A percentile compares a stretch with the other conserved stretches of the same genome.
These are phyloP conservation scores for Alternaria postmessia DNA, from an alignment of 2,329 filamentous ascomycete species.

Conservation along the genomic window DNA sequence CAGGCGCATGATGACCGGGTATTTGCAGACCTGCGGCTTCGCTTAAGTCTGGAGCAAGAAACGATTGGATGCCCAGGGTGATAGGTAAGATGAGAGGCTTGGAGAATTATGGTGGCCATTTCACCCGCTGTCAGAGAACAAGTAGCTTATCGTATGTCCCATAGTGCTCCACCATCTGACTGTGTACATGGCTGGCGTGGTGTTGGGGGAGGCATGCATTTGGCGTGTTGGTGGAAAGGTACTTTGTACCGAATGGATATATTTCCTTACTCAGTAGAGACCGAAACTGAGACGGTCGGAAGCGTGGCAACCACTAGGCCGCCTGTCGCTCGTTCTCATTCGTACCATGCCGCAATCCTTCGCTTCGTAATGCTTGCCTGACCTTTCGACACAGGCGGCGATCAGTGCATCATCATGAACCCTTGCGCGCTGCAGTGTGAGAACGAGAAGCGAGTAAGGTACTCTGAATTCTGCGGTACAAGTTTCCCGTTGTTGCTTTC, in stretches of 20 bases:
- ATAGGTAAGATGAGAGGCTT: constrained; percentile 8
- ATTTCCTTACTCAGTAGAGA: not conserved
- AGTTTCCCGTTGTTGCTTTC: not conserved
- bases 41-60: constrained; percentile 1
- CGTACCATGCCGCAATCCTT: constrained; percentile 11
- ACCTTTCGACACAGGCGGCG: constrained; percentile 1
- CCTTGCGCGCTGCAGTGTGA: not conserved
- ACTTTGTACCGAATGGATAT: not conserved
- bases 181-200: constrained; percentile 2
- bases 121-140: not conserved
- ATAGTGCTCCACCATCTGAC: constrained; percentile 5
- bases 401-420: not conserved
- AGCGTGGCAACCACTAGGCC: constrained; percentile 1
- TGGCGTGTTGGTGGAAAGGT: constrained; percentile 7
- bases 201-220: constrained; percentile 10
- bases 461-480: not conserved
- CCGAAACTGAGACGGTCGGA: not conserved
- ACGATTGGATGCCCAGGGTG: not conserved
- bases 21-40: constrained; percentile 11
- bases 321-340: not conserved
- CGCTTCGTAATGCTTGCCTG: not conserved
- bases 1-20: constrained; percentile 22
- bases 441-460: not conserved
- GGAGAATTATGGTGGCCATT: not conserved
- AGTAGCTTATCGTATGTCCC: not conserved